These are phyloP conservation scores for Pistacia vera DNA, from an alignment of 345 rosid genomes.

Conservation along the genomic window DNA sequence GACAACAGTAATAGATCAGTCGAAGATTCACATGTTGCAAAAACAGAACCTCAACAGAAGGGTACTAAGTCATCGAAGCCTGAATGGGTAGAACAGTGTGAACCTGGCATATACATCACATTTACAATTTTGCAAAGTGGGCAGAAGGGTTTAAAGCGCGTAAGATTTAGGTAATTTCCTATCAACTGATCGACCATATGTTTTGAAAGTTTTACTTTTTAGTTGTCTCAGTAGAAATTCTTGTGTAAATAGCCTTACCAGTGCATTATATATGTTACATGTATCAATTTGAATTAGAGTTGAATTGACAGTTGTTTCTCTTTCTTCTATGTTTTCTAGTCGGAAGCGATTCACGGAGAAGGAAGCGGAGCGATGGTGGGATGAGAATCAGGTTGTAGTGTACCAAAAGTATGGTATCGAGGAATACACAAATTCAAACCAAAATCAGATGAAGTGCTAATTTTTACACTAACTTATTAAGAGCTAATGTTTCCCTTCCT, in stretches of 20 bases:
- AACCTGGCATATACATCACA: conserved; percentile 79
- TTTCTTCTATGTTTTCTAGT: conserved; percentile 37
- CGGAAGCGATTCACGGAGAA: conserved; percentile 69
- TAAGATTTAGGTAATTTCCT: conserved; percentile 69
- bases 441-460: conserved; percentile 17
- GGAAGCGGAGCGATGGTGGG: conserved; percentile 86
- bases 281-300: not conserved
- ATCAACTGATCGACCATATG: not conserved
- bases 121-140: conserved; percentile 54
- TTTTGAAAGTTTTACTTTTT: not conserved
- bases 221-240: not conserved
- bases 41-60: conserved; percentile 30
- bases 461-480: no score
- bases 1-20: conserved; percentile 19
- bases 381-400: conserved; percentile 59
- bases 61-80: conserved; percentile 32
- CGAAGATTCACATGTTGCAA: conserved; percentile 33
- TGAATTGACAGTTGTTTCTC: not conserved
- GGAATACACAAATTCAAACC: conserved; percentile 36
- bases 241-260: not conserved
- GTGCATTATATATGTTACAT: not conserved
- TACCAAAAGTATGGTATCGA: conserved; percentile 59
- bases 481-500: no score
- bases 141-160: conserved; percentile 72
- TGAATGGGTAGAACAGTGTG: conserved; percentile 79